Base-by-base conservation (phyloP, 1,139 yeast species). In the Magnusiomyces magnusii region DNA sequence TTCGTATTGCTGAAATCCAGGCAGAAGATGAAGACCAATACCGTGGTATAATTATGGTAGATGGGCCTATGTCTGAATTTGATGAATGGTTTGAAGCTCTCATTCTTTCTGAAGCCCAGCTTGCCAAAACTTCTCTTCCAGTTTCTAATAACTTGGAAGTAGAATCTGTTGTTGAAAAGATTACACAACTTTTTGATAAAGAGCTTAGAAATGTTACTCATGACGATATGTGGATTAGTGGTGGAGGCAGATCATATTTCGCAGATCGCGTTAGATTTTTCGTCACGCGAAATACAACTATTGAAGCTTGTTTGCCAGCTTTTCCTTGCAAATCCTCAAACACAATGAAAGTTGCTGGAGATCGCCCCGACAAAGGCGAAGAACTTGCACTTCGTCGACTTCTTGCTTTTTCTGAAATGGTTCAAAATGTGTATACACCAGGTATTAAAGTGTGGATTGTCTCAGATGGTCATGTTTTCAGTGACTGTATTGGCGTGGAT, bases 291-390 rank as follows among this genome's bases (percentile, higher is more conserved):
- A 50, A 51, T 3, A 31, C 54, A 13, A 52, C 42, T 9, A 54
- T 60, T 27, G 57, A 60, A 39, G 62, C 62, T 21, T 60, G 62
- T 44, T 47, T 60, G 2, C 62, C 62, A 3, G 62, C 62, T n/a
- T 60, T 60, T 24, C 62, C 62, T 15, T 60, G 62, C 55, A 60
- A 60, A 36, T 60, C 62, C n/a, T 57, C 60, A 28, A 60, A 60
- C 47, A 57, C 57, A 9, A 34, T 42, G 54, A 60, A 60, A 53
- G 62, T 60, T 41, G 60, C 56, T 21, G 56, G 60, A 3, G 44
- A 47, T 27, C 19, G 42, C 28, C 62, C 62, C 13, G 62, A 60
- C 25, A 60, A 57, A 31, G 62, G 62, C 15, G 62, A 60, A 47
- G 62, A 60, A 21, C 55, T 60, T 27, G 62, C 62, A 7, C 41